Evolutionary conservation across 495 filamentous ascomycete genomes (phyloP).

Genomic region (Penicillium fimorum): DNA sequence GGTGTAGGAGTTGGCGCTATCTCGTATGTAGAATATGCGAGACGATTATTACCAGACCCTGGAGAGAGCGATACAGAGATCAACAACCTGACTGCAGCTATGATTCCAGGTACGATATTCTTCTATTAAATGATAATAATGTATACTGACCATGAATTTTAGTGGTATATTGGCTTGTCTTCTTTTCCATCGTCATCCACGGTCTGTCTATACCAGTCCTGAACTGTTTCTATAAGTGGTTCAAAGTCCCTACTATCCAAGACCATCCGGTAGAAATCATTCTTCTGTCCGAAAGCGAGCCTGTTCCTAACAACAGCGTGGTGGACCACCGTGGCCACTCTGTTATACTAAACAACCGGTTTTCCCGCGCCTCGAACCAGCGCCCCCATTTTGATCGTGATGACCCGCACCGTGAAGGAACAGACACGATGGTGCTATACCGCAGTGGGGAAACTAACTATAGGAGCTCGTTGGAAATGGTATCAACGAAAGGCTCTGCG

Average conservation of each 20-base stretch:
- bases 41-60: conserved; percentile 51
- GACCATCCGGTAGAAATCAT: conserved; percentile 53
- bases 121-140: too few species aligned
- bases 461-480: conserved; percentile 1
- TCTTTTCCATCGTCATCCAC: conserved; percentile 58
- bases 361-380: conserved; percentile 33
- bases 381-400: background rate
- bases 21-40: conserved; percentile 50
- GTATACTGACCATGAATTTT: background rate
- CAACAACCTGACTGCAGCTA: conserved; percentile 48
- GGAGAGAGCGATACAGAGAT: conserved; percentile 52
- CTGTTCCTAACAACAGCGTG: conserved; percentile 51
- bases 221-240: conserved; percentile 45
- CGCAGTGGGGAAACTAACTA: background rate
- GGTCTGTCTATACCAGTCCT: conserved; percentile 56
- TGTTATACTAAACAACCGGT: conserved; percentile 54
- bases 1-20: conserved; percentile 37
- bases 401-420: background rate
- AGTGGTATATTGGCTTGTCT: conserved; percentile 59
- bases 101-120: conserved; percentile 39
- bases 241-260: conserved; percentile 44
- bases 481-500: conserved; percentile 13
- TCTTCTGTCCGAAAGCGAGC: conserved; percentile 48
- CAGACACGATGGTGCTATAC: conserved; percentile 4
- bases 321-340: conserved; percentile 45